Conservation (phyloP, 345 rosid species). For the Euphorbia lathyris region DNA sequence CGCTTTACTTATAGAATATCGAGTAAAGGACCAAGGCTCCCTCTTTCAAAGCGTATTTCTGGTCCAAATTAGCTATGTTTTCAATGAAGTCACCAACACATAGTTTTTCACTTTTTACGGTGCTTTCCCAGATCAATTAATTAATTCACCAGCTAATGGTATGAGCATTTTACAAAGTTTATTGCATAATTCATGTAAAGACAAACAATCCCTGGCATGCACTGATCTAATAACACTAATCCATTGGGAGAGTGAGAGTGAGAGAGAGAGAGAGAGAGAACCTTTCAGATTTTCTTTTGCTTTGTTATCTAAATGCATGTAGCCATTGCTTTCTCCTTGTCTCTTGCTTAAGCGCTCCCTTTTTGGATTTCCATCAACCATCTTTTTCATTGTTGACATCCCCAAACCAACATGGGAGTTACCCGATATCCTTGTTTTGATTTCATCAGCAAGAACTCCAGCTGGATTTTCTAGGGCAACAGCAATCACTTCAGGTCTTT, state of each 20-base stretch:
- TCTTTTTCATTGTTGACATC: conserved; percentile 51
- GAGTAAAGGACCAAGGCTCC: no score
- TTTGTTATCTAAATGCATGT: conserved; percentile 21
- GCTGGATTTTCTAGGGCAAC: conserved; percentile 77
- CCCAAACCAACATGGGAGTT: conserved; percentile 52
- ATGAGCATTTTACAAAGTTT: not conserved
- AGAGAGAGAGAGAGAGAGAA: conserved; percentile 21
- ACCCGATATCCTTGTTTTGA: conserved; percentile 59
- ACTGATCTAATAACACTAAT: not conserved
- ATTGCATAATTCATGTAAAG: not conserved
- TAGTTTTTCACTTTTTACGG: not conserved
- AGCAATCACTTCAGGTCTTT: conserved; percentile 91
- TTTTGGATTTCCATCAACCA: conserved; percentile 41
- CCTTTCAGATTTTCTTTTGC: conserved; percentile 41
- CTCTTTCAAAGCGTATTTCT: no score
- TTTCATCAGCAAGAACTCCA: conserved; percentile 69
- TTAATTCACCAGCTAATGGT: not conserved
- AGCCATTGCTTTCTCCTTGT: conserved; percentile 29
- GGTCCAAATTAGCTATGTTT: conserved; percentile 2
- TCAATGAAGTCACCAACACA: not conserved
- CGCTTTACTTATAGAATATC: no score
- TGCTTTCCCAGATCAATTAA: not conserved
- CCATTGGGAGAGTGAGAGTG: conserved; percentile 12
- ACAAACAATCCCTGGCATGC: conserved; percentile 2
- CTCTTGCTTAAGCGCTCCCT: conserved; percentile 32